Evolutionary conservation across 140 eudicot species (phyloP), one percentile per base, ranked within the genome.

Genomic region (Ambrosia hybrid): DNA sequence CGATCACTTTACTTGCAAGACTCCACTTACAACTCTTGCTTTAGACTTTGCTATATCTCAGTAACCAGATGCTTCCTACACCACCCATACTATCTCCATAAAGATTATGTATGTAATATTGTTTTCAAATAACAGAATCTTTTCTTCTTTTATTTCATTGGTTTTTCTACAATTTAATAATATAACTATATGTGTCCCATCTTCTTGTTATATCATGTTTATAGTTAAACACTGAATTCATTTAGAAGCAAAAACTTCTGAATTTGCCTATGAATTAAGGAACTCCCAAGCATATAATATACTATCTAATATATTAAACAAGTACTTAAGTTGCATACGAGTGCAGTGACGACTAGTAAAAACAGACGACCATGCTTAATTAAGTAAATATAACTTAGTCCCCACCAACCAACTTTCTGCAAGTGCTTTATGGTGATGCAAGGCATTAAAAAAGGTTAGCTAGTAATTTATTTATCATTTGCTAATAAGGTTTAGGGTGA

Each of bases 341-440:
- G 36, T 48, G 77, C 63, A 62, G 51, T 73, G 70, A 73, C 77
- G 62, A 61, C 77, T 51, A 61, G 70, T 14, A 34, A 48, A 61
- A 51, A 48, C 38, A 13, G 33, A 46, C 37, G 70, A 72, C 30
- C 56, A 41, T 49, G 16, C 61, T 49, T 73, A 11, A 21, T 57
- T 21, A 73, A 62, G 14, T 30, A 61, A 48, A 16, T 5, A 63
- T 51, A 51, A 15, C 9, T 48, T 64, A 62, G 43, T 51, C 56
- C 65, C 65, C 72, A 64, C 66, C 51, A 37, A 64, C 78, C 1
- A 73, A 73, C 78, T 62, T 73, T 73, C 30, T 65, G 12, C 46
- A 73, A 74, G 79, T 74, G 73, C 72, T 65, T 64, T 53, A 51
- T 65, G 48, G 48, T 74, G 72, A 74, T 74, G 66, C 53, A 48